phyloP scores from a whole-genome alignment of 176 grass and related monocot species.

The Coix lacrymajobi region DNA sequence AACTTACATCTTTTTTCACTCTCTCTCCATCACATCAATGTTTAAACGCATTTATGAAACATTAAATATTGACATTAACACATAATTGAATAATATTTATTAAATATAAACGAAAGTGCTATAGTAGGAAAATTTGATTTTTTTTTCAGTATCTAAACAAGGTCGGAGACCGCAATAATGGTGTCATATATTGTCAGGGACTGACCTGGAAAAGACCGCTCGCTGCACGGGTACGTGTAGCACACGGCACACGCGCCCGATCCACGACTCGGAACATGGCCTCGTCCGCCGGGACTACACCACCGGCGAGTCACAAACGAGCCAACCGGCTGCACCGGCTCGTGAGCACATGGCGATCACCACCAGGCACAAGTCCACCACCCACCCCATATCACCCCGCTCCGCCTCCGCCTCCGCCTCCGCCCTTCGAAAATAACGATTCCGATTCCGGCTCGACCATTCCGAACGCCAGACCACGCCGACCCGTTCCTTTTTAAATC shows the following conservation, averaged over 20 bases:
- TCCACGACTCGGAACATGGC: not conserved
- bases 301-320: not conserved
- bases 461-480: not conserved
- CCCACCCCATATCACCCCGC: not conserved
- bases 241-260: slow-evolving; percentile 24
- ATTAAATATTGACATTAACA: too few relatives aligned
- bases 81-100: too few relatives aligned
- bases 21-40: too few relatives aligned
- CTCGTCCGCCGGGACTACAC: not conserved
- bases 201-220: not conserved
- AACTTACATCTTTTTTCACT: too few relatives aligned
- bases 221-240: slow-evolving; percentile 4
- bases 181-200: not conserved
- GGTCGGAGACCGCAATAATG: too few relatives aligned
- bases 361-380: not conserved
- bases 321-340: slow-evolving; percentile 15
- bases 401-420: too few relatives aligned
- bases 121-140: too few relatives aligned
- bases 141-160: too few relatives aligned
- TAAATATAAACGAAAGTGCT: too few relatives aligned
- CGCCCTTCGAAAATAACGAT: not conserved
- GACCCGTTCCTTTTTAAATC: slow-evolving; percentile 16
- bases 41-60: too few relatives aligned
- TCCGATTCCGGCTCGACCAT: not conserved
- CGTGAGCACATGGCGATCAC: slow-evolving; percentile 22